Conservation (phyloP, 2,329 filamentous ascomycete species). For the Spiromastix sp. region DNA sequence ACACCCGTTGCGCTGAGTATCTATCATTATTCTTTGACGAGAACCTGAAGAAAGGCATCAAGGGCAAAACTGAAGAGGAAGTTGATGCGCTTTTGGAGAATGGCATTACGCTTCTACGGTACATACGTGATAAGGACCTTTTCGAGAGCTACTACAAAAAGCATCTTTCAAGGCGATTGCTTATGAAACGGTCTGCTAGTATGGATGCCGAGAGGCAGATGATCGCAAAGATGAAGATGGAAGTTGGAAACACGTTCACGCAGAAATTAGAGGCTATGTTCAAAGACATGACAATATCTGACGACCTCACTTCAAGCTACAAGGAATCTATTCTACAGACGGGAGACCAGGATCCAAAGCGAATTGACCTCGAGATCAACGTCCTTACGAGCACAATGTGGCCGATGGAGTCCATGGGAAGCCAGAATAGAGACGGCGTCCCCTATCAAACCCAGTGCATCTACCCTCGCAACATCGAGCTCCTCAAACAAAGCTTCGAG, state of each 20-base stretch:
- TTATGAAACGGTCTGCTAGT: conserved; percentile 83
- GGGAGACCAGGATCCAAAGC: conserved; percentile 47
- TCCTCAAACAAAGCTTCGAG: conserved; percentile 74
- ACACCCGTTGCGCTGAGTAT: conserved; percentile 74
- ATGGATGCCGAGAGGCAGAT: conserved; percentile 91
- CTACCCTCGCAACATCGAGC: conserved; percentile 64
- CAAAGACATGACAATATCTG: conserved; percentile 83
- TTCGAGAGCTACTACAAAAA: conserved; percentile 99
- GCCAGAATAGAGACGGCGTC: conserved; percentile 39
- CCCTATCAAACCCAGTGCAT: conserved; percentile 49
- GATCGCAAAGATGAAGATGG: conserved; percentile 93
- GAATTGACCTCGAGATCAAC: conserved; percentile 70
- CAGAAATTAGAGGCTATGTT: conserved; percentile 95
- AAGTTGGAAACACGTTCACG: conserved; percentile 90
- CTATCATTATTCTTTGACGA: conserved; percentile 96
- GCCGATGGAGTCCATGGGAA: conserved; percentile 80
- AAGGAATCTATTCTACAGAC: conserved; percentile 55
- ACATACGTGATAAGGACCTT: conserved; percentile 82
- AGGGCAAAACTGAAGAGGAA: conserved; percentile 82
- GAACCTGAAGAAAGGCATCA: conserved; percentile 86
- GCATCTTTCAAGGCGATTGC: conserved; percentile 75
- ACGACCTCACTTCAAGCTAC: conserved; percentile 70
- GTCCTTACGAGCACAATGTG: conserved; percentile 90
- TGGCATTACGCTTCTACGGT: conserved; percentile 77
- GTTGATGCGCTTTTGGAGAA: conserved; percentile 78